These are phyloP conservation scores for Aspergillus sp. DNA, from an alignment of 2,329 filamentous ascomycete genomes.

Conservation along the genomic window DNA sequence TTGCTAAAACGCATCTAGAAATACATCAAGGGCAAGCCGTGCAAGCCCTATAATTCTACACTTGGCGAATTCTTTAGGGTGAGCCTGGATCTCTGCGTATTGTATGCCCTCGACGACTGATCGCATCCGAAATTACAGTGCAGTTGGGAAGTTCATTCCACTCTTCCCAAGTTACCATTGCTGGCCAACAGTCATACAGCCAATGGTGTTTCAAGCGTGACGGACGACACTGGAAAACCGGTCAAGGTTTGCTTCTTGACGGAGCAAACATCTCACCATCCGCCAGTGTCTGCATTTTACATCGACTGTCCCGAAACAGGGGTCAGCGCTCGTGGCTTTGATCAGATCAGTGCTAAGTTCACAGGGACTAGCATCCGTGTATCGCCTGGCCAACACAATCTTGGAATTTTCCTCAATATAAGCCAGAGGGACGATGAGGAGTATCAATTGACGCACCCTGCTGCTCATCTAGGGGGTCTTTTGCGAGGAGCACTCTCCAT, in stretches of 20 bases:
- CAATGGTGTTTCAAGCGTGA: conserved; percentile 39
- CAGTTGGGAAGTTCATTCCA: conserved; percentile 91
- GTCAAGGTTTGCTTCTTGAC: conserved; percentile 91
- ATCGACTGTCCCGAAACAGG: conserved; percentile 91
- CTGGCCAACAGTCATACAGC: conserved; percentile 37
- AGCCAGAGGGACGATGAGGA: conserved; percentile 81
- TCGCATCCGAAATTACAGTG: conserved; percentile 59
- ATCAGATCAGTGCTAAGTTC: conserved; percentile 97
- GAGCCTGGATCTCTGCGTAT: conserved; percentile 37
- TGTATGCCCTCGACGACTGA: neutral
- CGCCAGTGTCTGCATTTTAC: conserved; percentile 94
- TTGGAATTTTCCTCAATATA: conserved; percentile 92
- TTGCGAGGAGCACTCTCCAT: conserved; percentile 86
- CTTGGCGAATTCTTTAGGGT: conserved; percentile 96
- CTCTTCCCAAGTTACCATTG: conserved; percentile 65
- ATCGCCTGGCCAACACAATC: conserved; percentile 86
- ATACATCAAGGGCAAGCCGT: conserved; percentile 97
- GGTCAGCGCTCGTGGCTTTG: conserved; percentile 84
- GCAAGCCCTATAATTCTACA: conserved; percentile 98
- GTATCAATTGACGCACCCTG: conserved; percentile 92
- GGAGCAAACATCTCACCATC: conserved; percentile 97
- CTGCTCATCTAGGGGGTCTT: conserved; percentile 88
- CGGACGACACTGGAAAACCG: conserved; percentile 47
- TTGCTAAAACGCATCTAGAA: conserved; percentile 59
- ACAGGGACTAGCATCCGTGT: conserved; percentile 94